phyloP scores from a whole-genome alignment of 345 rosid genomes.

The Excoecaria cochinchinensis region DNA sequence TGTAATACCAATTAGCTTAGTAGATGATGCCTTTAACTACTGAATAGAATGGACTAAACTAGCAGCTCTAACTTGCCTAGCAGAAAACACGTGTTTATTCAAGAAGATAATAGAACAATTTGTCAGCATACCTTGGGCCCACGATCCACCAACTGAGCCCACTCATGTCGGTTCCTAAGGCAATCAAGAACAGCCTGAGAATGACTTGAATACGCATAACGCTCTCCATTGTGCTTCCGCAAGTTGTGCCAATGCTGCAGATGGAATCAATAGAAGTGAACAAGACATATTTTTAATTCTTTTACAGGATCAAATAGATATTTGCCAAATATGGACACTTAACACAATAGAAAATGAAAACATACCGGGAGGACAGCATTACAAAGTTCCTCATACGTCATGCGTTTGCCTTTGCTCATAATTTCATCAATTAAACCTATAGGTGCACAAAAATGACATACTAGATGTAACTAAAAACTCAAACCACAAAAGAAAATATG shows the following conservation, averaged over 20 bases:
- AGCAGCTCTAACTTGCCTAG: background rate
- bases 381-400: conserved; percentile 93
- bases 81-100: background rate
- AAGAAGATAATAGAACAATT: background rate
- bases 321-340: conserved; percentile 10
- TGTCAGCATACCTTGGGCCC: conserved; percentile 79
- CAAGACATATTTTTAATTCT: background rate
- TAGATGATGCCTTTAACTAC: background rate
- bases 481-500: too few relatives aligned
- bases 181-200: conserved; percentile 99
- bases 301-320: conserved; percentile 8
- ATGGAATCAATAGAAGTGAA: conserved; percentile 17
- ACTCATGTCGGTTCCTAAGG: conserved; percentile 90
- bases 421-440: conserved; percentile 83
- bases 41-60: background rate
- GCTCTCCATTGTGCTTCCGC: conserved; percentile 98
- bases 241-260: conserved; percentile 93
- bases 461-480: background rate
- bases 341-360: conserved; percentile 7
- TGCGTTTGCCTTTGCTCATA: conserved; percentile 90
- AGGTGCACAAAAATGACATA: background rate
- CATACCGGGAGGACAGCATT: conserved; percentile 91
- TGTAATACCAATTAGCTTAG: background rate
- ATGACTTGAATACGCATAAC: conserved; percentile 96
- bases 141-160: conserved; percentile 97